Percentiles rank a stretch among this genome's conserved stretches.
These are phyloP conservation scores for Paracoccidioides lutzii DNA, from an alignment of 2,329 filamentous ascomycete species.

Conservation along the genomic window DNA sequence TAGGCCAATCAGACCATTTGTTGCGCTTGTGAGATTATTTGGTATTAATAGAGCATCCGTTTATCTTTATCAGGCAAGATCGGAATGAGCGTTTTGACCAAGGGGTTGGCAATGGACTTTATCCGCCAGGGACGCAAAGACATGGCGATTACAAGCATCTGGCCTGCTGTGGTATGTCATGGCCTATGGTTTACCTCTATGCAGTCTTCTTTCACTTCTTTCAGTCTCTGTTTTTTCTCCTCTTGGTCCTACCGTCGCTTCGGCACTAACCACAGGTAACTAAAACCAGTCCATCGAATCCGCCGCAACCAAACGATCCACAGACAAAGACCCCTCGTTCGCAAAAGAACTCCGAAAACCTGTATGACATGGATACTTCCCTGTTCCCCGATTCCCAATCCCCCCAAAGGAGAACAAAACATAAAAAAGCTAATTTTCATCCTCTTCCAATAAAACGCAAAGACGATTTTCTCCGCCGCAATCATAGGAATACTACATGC, in stretches of 20 bases:
- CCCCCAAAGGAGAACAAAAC: not conserved
- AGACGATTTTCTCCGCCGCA: slow-evolving; percentile 66
- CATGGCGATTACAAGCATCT: slow-evolving; percentile 71
- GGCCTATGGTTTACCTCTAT: not conserved
- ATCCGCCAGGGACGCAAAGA: slow-evolving; percentile 48
- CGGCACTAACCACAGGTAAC: not conserved
- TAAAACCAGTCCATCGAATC: slow-evolving; percentile 51
- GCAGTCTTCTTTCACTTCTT: not conserved
- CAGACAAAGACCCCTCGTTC: slow-evolving; percentile 33
- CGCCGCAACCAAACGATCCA: slow-evolving; percentile 52
- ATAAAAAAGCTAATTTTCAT: not conserved
- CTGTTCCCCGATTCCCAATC: not conserved
- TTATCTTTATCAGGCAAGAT: slow-evolving; percentile 45
- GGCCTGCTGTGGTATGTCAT: slow-evolving; percentile 58
- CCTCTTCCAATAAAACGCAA: slow-evolving; percentile 5
- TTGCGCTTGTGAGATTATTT: not conserved
- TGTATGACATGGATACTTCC: slow-evolving; percentile 18
- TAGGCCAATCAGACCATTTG: not conserved
- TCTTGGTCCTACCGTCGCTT: not conserved
- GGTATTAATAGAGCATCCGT: not conserved
- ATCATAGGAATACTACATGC: slow-evolving; percentile 58
- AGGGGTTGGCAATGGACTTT: slow-evolving; percentile 74
- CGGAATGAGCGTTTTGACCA: slow-evolving; percentile 68
- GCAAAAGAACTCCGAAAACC: slow-evolving; percentile 52
- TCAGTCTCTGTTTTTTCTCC: not conserved